Evolutionary conservation across 2,329 filamentous ascomycete species (phyloP).

Genomic region (Monilinia vaccinii-corymbosi): DNA sequence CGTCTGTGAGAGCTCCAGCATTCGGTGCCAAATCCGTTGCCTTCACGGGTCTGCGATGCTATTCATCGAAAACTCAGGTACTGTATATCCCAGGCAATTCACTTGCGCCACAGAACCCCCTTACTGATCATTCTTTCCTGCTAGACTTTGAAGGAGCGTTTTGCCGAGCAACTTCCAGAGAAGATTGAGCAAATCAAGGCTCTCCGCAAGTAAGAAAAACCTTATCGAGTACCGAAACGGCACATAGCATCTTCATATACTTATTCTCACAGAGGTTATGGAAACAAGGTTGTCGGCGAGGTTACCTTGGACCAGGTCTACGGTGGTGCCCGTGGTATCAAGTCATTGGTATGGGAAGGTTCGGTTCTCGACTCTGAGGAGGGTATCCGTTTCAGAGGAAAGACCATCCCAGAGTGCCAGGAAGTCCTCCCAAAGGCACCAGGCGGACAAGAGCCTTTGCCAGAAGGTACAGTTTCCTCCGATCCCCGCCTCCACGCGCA

Average conservation of each 20-base stretch:
- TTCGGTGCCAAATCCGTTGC: conserved; percentile 60
- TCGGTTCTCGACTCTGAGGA: conserved; percentile 98
- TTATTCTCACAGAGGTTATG: conserved; percentile 62
- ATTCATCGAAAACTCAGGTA: conserved; percentile 91
- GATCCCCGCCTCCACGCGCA: neutral
- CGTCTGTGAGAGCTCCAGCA: conserved; percentile 58
- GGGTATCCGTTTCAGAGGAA: conserved; percentile 98
- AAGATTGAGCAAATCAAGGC: conserved; percentile 99
- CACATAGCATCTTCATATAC: conserved; percentile 14
- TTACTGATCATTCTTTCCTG: conserved; percentile 11
- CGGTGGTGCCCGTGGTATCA: conserved; percentile 97
- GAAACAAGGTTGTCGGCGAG: conserved; percentile 91
- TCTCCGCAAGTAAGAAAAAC: conserved; percentile 70
- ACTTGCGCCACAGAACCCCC: conserved; percentile 19
- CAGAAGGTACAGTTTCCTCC: conserved; percentile 55
- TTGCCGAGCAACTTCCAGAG: conserved; percentile 87
- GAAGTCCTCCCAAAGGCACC: conserved; percentile 93
- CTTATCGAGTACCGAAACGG: neutral
- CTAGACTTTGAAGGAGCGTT: conserved; percentile 95
- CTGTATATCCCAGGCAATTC: conserved; percentile 30
- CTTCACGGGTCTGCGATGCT: conserved; percentile 80
- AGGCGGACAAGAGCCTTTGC: conserved; percentile 92
- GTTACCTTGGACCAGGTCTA: conserved; percentile 99
- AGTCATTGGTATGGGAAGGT: conserved; percentile 96
- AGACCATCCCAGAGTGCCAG: conserved; percentile 99